A percentile compares a stretch with the other conserved stretches of the same genome.
phyloP scores from a whole-genome alignment of 768 basidiomycete species.

The Sistotremastrum suecicum region DNA sequence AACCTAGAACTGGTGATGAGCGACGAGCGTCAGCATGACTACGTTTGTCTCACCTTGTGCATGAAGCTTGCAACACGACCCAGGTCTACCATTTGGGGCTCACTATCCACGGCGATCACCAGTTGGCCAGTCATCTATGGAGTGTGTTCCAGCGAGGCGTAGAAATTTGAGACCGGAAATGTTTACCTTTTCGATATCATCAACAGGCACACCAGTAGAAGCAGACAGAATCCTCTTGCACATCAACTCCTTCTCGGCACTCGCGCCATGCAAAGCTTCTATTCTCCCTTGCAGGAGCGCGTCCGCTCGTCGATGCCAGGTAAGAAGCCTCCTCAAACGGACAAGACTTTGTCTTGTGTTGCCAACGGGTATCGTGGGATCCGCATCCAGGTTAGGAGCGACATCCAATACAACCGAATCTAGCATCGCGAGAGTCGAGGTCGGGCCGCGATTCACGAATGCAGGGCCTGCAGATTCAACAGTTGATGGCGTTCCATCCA shows the following conservation, averaged over 20 bases:
- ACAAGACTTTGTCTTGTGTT: constrained; percentile 51
- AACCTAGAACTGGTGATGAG: constrained; percentile 15
- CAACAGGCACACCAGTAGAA: constrained; percentile 74
- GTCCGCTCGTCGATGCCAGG: constrained; percentile 77
- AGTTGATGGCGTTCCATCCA: constrained; percentile 23
- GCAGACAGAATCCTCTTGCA: constrained; percentile 85
- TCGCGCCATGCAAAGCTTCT: constrained; percentile 57
- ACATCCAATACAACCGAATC: constrained; percentile 47
- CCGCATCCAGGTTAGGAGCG: constrained; percentile 47
- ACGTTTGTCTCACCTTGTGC: constrained; percentile 49
- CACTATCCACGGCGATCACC: constrained; percentile 79
- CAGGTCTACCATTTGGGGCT: constrained; percentile 68
- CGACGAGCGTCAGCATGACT: neutral
- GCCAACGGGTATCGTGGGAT: constrained; percentile 51
- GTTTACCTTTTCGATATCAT: constrained; percentile 83
- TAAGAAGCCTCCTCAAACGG: constrained; percentile 56
- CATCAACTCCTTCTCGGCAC: constrained; percentile 80
- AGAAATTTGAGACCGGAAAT: neutral
- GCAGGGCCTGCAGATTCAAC: constrained; percentile 36
- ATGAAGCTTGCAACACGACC: constrained; percentile 81
- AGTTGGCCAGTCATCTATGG: constrained; percentile 71
- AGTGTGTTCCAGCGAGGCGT: constrained; percentile 8
- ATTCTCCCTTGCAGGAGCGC: constrained; percentile 58
- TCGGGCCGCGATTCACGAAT: constrained; percentile 56
- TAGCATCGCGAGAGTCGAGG: constrained; percentile 52